These are phyloP conservation scores for Candida germanica DNA, from an alignment of 805 yeast species.

Conservation along the genomic window DNA sequence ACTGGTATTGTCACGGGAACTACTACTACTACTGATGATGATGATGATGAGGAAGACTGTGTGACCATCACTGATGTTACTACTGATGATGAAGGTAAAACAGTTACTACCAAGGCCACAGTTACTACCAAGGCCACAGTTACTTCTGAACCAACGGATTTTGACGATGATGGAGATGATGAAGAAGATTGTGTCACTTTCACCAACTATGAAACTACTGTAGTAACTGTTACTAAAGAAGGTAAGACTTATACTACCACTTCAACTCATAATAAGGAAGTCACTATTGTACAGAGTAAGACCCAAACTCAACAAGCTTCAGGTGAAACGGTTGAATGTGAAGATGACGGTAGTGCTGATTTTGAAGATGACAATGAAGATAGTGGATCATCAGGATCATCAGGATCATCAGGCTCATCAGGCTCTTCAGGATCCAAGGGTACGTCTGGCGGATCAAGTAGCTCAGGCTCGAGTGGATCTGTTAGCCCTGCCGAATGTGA, in stretches of 20 bases:
- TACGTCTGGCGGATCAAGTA: slow-evolving; percentile 1
- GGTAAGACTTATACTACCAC: slow-evolving; percentile 15
- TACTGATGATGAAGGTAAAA: not conserved
- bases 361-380: slow-evolving; percentile 13
- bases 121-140: slow-evolving; percentile 7
- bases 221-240: slow-evolving; percentile 8
- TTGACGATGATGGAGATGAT: slow-evolving; percentile 14
- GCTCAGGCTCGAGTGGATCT: slow-evolving; percentile 5
- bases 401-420: slow-evolving; percentile 12
- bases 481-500: slow-evolving; percentile 6
- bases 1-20: not conserved
- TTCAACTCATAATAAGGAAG: slow-evolving; percentile 4
- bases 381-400: slow-evolving; percentile 11
- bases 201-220: slow-evolving; percentile 10
- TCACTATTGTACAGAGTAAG: slow-evolving; percentile 4
- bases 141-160: slow-evolving; percentile 8
- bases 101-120: slow-evolving; percentile 5
- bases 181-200: slow-evolving; percentile 12
- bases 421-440: slow-evolving; percentile 12
- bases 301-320: slow-evolving; percentile 7
- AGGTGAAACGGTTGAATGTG: slow-evolving; percentile 9
- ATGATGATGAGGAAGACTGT: slow-evolving; percentile 13
- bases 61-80: slow-evolving; percentile 3
- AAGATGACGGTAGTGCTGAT: slow-evolving; percentile 16
- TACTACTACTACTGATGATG: slow-evolving; percentile 7